Conservation (phyloP, 495 filamentous ascomycete genomes). For the Lineolata rhizophorae region DNA sequence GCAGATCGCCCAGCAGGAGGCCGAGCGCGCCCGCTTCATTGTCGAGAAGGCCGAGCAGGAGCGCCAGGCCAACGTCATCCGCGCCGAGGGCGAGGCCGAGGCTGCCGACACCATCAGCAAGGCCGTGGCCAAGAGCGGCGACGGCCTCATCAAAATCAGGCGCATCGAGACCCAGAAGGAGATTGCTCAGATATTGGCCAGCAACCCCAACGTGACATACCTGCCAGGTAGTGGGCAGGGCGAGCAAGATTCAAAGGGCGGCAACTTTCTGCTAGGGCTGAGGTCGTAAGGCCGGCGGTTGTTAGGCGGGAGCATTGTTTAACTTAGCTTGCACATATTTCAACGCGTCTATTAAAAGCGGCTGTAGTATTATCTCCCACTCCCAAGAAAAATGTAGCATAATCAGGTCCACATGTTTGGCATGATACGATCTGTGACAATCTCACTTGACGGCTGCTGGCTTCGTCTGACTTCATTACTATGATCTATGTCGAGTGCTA, state of each 20-base stretch:
- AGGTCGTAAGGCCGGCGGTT: no score
- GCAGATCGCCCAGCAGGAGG: conserved; percentile 98
- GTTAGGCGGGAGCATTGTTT: no score
- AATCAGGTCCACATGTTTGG: no score
- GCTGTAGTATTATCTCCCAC: no score
- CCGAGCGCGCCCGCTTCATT: conserved; percentile 89
- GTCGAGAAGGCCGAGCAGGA: conserved; percentile 99
- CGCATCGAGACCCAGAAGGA: conserved; percentile 93
- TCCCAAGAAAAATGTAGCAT: no score
- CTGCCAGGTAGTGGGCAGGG: conserved; percentile 51
- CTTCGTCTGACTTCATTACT: no score
- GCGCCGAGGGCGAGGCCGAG: conserved; percentile 94
- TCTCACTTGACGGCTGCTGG: no score
- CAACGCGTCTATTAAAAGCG: no score
- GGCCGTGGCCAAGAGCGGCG: conserved; percentile 78
- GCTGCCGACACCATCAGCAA: conserved; percentile 82
- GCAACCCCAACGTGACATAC: conserved; percentile 92
- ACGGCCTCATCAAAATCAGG: conserved; percentile 84
- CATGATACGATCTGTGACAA: no score
- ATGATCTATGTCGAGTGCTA: no score
- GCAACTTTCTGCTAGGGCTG: conserved; percentile 43
- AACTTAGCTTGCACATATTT: no score
- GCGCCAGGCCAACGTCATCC: conserved; percentile 92
- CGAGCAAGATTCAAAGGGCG: conserved; percentile 32
- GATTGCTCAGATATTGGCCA: conserved; percentile 73